phyloP scores from a whole-genome alignment of 176 grass and related monocot species.

The Juncus inflexus region DNA sequence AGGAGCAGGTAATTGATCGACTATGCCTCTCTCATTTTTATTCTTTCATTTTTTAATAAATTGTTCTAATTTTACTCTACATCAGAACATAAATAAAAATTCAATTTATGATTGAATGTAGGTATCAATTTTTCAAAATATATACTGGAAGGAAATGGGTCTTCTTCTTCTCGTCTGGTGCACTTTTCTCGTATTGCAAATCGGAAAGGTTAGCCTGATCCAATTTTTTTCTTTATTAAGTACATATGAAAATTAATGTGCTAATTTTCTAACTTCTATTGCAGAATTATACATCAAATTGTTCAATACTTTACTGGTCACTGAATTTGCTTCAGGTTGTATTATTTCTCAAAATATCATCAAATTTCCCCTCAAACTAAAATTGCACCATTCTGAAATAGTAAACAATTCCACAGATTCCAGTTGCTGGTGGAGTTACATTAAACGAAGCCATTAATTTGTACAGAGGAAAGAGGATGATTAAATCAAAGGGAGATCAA shows the following conservation, averaged over 20 bases:
- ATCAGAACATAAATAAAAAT: background rate
- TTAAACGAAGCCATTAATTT: constrained; percentile 75
- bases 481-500: constrained; percentile 55
- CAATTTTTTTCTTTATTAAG: constrained; percentile 17
- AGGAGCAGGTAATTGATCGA: constrained; percentile 24
- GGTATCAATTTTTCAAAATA: constrained; percentile 58
- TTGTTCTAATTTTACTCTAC: background rate
- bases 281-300: constrained; percentile 79
- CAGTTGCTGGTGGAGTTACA: constrained; percentile 61
- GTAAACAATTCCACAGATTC: constrained; percentile 38
- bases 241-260: constrained; percentile 21
- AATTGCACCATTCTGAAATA: background rate
- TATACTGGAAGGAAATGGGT: constrained; percentile 79
- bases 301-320: constrained; percentile 73
- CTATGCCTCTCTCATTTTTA: background rate
- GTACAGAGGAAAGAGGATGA: constrained; percentile 57
- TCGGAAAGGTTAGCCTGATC: constrained; percentile 48
- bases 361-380: background rate
- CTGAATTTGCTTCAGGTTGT: constrained; percentile 84
- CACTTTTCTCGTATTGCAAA: constrained; percentile 69
- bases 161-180: constrained; percentile 82
- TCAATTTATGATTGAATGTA: constrained; percentile 26
- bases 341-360: background rate
- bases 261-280: constrained; percentile 26
- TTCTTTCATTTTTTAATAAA: background rate